These are phyloP conservation scores for Nitzschia sp. DNA, from an alignment of 108 stramenopile genomes.

Conservation along the genomic window DNA sequence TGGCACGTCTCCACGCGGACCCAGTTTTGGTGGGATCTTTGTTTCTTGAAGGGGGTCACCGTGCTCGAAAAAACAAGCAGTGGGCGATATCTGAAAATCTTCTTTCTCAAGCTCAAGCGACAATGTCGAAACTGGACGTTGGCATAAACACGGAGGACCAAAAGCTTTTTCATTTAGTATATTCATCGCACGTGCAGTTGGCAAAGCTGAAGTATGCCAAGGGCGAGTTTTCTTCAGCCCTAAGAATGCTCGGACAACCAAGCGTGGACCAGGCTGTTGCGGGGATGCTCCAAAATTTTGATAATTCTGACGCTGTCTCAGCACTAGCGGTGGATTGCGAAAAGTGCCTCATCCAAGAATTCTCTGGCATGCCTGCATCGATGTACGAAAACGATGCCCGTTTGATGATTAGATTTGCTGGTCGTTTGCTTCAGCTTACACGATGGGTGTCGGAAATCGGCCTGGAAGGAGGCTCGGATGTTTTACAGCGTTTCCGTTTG, in stretches of 20 bases:
- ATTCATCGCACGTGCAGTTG: conserved; percentile 61
- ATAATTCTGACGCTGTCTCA: neutral
- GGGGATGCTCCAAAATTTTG: conserved; percentile 27
- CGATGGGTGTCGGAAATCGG: conserved; percentile 82
- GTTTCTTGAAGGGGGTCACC: conserved; percentile 70
- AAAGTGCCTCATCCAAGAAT: neutral
- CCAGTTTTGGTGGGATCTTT: conserved; percentile 63
- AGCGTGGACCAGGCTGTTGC: conserved; percentile 23
- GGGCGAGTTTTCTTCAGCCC: conserved; percentile 61
- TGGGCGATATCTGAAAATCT: conserved; percentile 63
- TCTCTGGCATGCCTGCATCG: neutral
- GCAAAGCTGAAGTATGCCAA: conserved; percentile 79
- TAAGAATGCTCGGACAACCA: conserved; percentile 68
- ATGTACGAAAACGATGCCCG: conserved; percentile 9
- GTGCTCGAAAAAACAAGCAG: conserved; percentile 65
- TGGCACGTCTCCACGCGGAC: conserved; percentile 65
- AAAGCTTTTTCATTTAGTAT: conserved; percentile 30
- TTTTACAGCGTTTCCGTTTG: conserved; percentile 64
- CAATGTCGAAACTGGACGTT: conserved; percentile 18
- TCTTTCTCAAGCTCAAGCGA: conserved; percentile 67
- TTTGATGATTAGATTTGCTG: conserved; percentile 42
- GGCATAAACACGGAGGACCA: conserved; percentile 14
- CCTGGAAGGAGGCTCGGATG: conserved; percentile 67
- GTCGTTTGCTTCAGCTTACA: conserved; percentile 64
- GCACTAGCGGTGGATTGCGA: conserved; percentile 25